Evolutionary conservation across 768 basidiomycete genomes (phyloP).

Genomic region (Amanita muscaria): DNA sequence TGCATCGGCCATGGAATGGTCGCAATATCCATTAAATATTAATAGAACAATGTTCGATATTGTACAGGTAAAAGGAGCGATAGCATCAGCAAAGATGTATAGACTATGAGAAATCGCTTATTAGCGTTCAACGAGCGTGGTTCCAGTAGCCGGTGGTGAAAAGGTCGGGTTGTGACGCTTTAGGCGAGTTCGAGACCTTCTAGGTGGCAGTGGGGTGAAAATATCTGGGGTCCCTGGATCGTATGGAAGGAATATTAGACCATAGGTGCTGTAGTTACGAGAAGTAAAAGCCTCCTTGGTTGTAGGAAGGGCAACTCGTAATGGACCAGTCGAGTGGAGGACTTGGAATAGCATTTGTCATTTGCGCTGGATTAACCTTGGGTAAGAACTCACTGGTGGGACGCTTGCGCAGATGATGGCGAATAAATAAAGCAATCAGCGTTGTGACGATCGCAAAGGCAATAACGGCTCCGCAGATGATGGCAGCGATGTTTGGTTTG

Average conservation of each 20-base stretch:
- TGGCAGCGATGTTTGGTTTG: slow-evolving; percentile 9
- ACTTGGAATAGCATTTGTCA: slow-evolving; percentile 4
- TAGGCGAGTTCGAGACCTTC: slow-evolving; percentile 3
- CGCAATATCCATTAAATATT: neutral
- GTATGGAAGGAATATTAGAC: slow-evolving; percentile 18
- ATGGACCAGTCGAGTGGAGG: slow-evolving; percentile 17
- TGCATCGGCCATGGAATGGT: neutral
- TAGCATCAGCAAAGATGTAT: no score
- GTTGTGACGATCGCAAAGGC: slow-evolving; percentile 9
- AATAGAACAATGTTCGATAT: neutral
- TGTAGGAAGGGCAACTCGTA: slow-evolving; percentile 18
- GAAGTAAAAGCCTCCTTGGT: slow-evolving; percentile 26
- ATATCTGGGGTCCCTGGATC: slow-evolving; percentile 13
- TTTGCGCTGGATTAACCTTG: neutral
- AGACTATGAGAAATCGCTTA: no score
- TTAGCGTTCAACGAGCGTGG: neutral
- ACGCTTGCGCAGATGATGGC: slow-evolving; percentile 9
- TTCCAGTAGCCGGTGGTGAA: neutral
- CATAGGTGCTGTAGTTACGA: slow-evolving; percentile 21
- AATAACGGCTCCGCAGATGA: slow-evolving; percentile 2
- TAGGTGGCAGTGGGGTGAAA: slow-evolving; percentile 11
- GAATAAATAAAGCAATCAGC: slow-evolving; percentile 11
- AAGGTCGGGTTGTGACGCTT: neutral
- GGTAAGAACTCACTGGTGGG: slow-evolving; percentile 3
- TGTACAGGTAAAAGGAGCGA: no score